Evolutionary conservation across 371 early-diverging fungal genomes (phyloP), one percentile per base, ranked within the genome.

Genomic region (Nematocida ausubeli): DNA sequence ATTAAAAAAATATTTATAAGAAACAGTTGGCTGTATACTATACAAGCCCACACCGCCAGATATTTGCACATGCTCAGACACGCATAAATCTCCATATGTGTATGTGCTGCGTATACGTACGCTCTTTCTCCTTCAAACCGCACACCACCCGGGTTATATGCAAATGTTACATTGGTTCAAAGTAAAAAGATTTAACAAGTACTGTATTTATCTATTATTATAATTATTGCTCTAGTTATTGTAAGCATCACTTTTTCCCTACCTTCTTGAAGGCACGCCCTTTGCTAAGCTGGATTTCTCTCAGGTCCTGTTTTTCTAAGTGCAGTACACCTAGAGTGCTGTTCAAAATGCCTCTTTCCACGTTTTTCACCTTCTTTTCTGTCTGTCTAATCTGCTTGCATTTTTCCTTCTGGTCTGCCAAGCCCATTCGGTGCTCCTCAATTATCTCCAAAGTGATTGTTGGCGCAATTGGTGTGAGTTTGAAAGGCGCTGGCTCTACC

Each of bases 1-100:
- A 54, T 51, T 66, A 81, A 56, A 64, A 69, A 78, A 83, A 84
- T 83, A 80, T 79, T 71, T 83, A 56, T 35, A 81, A n/a, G 12
- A 54, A 54, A 9, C 12, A 54, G n/a, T 24, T 24, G 19, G 47
- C 19, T 44, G 47, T 6, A 6, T 19, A 60, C 9, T 19, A 44
- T 9, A 44, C 19, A 44, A 4, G 47, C 19, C 14, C 47, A 44
- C 1, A 9, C 0, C 9, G 47, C 47, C 19, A 44, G 19, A 44
- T 44, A 44, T 44, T 44, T 9, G 1, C 47, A 44, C 19, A 44
- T 14, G 19, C 19, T 14, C 47, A 44, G 47, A 9, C 47, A 44
- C 14, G 14, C 47, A 44, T n/a, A n/a, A n/a, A n/a, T n/a, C n/a
- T n/a, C n/a, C n/a, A n/a, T n/a, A n/a, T n/a, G n/a, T n/a, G n/a